Evolutionary conservation across 2,329 filamentous ascomycete genomes (phyloP).

Genomic region (Xylariaceae sp.): DNA sequence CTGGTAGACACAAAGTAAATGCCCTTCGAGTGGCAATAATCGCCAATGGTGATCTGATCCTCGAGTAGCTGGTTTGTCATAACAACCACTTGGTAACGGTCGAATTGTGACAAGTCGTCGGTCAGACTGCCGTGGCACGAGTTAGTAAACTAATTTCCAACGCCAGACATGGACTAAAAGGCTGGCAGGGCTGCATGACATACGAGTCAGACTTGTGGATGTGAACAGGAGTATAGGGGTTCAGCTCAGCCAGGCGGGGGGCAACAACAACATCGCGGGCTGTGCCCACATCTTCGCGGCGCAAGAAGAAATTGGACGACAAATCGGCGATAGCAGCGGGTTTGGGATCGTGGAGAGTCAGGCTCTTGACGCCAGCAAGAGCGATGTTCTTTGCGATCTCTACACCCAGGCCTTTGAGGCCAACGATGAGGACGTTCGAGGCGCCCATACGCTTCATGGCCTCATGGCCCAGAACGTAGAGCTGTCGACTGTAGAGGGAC

Average conservation of each 20-base stretch:
- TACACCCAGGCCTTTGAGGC: slow-evolving; percentile 88
- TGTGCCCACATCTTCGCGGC: slow-evolving; percentile 81
- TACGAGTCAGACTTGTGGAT: slow-evolving; percentile 61
- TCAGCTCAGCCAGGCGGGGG: slow-evolving; percentile 87
- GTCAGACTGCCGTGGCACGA: slow-evolving; percentile 52
- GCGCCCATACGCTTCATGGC: slow-evolving; percentile 99
- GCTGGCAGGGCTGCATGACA: slow-evolving; percentile 10
- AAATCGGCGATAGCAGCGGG: slow-evolving; percentile 81
- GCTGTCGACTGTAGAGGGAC: slow-evolving; percentile 68
- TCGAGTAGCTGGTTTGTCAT: slow-evolving; percentile 78
- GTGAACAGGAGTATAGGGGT: slow-evolving; percentile 88
- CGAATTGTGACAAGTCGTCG: slow-evolving; percentile 72
- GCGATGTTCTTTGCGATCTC: slow-evolving; percentile 99
- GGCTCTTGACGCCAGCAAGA: slow-evolving; percentile 93
- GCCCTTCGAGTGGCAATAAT: slow-evolving; percentile 90
- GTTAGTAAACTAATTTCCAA: slow-evolving; percentile 6
- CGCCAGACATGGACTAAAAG: not conserved
- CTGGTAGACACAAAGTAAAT: slow-evolving; percentile 87
- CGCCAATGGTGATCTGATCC: slow-evolving; percentile 76
- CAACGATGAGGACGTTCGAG: slow-evolving; percentile 88
- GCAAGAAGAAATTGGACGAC: slow-evolving; percentile 96
- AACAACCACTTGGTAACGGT: slow-evolving; percentile 88
- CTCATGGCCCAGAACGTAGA: slow-evolving; percentile 65
- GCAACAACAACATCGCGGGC: slow-evolving; percentile 81
- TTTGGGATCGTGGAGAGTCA: slow-evolving; percentile 86